Base-by-base conservation (phyloP, 192 early-diverging fungal species). In the Gonapodya sp. region DNA sequence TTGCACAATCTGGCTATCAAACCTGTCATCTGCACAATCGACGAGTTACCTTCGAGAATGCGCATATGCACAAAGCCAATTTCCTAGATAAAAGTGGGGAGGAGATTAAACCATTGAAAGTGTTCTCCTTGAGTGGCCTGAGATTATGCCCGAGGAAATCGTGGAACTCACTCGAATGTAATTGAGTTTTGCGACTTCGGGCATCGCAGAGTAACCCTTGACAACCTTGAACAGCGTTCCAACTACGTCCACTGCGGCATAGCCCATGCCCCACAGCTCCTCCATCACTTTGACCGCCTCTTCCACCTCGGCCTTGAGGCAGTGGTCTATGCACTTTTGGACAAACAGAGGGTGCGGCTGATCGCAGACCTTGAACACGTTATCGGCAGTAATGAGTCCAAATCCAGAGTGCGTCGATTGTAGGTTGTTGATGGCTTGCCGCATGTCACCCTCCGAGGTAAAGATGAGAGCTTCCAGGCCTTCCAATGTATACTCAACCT, bases 291-390 rank as follows among this genome's bases (percentile, higher is more conserved):
- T 83, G 1, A 94, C 83, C 2, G 96, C 96, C 35, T 88, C 87
- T 35, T 94, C 91, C 0, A 96, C 89, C 34, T 95, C 85, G 36
- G 87, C 90, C 2, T 87, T 81, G 8, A 90, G 78, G 84, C 96
- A 97, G 77, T 83, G 84, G n/a, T 85, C 85, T 36, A 99, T 88
- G 35, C 97, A 93, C 37, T 89, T 86, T 78, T 91, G 87, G 31
- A 98, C 85, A 1, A 93, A 82, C 8, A 93, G 92, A 0, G 97
- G 97, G 82, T 96, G 95, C 34, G 97, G 97, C 83, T 95, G 95
- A 83, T 99, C 97, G 85, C 97, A 99, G 0, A 99, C 95, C 78
- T 95, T 96, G 87, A 94, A 99, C 1, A 98, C 96, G 81, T 97
- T 95, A 30, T 96, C 95, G 0, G 90, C 88, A 46, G 93, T 92